A percentile compares a stretch with the other conserved stretches of the same genome.
Conservation (phyloP, 306 rosid genomes). For the Crotalaria pallida region DNA sequence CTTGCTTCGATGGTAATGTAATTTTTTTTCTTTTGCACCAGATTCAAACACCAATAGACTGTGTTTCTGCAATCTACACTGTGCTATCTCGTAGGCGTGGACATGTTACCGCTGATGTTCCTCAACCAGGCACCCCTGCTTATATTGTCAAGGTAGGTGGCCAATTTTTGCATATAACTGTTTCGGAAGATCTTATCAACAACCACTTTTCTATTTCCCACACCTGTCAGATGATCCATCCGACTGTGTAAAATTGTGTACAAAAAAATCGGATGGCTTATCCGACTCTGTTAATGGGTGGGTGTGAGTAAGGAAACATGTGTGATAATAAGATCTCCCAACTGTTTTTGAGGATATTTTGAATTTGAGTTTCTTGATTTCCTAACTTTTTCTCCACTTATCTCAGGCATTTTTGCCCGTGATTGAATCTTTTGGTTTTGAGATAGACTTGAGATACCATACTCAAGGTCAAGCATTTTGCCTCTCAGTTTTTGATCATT, state of each 20-base stretch:
- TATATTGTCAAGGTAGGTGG: constrained; percentile 78
- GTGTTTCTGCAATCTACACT: constrained; percentile 97
- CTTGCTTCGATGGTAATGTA: constrained; percentile 13
- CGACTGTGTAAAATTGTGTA: no score
- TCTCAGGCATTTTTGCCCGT: constrained; percentile 95
- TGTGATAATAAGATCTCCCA: no score
- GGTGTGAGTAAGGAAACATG: no score
- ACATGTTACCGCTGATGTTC: constrained; percentile 97
- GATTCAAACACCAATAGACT: constrained; percentile 98
- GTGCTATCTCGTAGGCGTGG: constrained; percentile 98
- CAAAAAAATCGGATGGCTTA: no score
- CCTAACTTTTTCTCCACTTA: neutral
- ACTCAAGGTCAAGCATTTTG: constrained; percentile 98
- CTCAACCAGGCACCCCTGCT: constrained; percentile 99
- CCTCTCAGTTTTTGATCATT: constrained; percentile 80
- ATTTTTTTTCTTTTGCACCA: constrained; percentile 37
- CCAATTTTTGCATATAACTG: constrained; percentile 5
- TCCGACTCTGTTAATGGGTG: no score
- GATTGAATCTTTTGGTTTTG: constrained; percentile 94
- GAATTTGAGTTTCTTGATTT: neutral
- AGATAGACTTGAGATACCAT: constrained; percentile 95
- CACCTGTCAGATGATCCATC: no score
- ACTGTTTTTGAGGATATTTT: neutral
- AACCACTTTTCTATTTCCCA: no score
- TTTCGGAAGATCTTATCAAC: no score